These are phyloP conservation scores for Cladosporium sp. DNA, from an alignment of 2,329 filamentous ascomycete genomes.

Conservation along the genomic window DNA sequence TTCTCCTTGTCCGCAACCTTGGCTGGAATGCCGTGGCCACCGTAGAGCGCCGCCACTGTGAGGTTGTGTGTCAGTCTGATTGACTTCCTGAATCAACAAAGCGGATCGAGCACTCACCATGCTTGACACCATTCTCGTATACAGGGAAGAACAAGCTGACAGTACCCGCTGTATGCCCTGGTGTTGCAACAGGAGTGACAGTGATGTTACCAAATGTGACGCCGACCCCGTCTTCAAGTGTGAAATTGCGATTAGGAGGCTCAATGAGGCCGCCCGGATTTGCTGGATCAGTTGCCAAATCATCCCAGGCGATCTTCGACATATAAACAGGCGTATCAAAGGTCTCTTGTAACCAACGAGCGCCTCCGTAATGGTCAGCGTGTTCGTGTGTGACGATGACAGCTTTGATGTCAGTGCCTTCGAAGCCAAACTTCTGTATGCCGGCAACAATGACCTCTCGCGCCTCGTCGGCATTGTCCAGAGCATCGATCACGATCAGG, in stretches of 20 bases:
- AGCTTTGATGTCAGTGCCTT: slow-evolving; percentile 23
- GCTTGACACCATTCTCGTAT: slow-evolving; percentile 19
- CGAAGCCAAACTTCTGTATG: slow-evolving; percentile 23
- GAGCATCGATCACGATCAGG: slow-evolving; percentile 26
- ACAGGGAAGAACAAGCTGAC: slow-evolving; percentile 24
- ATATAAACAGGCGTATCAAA: slow-evolving; percentile 21
- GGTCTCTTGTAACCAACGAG: slow-evolving; percentile 23
- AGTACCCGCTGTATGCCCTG: slow-evolving; percentile 25
- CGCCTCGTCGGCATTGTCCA: slow-evolving; percentile 24
- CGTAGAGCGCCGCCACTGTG: slow-evolving; percentile 23
- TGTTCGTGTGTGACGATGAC: slow-evolving; percentile 27
- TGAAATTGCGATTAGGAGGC: background rate
- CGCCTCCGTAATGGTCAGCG: slow-evolving; percentile 25
- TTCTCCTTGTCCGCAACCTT: slow-evolving; percentile 13
- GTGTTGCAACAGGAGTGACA: slow-evolving; percentile 20
- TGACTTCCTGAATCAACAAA: background rate
- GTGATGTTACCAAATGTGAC: slow-evolving; percentile 22
- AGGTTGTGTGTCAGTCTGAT: background rate
- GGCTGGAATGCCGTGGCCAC: slow-evolving; percentile 22
- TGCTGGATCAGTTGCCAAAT: slow-evolving; percentile 10
- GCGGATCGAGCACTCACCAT: background rate
- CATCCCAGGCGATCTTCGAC: slow-evolving; percentile 22
- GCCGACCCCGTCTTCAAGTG: slow-evolving; percentile 20
- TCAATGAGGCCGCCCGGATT: slow-evolving; percentile 8
- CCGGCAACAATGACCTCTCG: slow-evolving; percentile 20